Conservation (phyloP, 1,284 basidiomycete species). For the Malassezia brasiliensis region DNA sequence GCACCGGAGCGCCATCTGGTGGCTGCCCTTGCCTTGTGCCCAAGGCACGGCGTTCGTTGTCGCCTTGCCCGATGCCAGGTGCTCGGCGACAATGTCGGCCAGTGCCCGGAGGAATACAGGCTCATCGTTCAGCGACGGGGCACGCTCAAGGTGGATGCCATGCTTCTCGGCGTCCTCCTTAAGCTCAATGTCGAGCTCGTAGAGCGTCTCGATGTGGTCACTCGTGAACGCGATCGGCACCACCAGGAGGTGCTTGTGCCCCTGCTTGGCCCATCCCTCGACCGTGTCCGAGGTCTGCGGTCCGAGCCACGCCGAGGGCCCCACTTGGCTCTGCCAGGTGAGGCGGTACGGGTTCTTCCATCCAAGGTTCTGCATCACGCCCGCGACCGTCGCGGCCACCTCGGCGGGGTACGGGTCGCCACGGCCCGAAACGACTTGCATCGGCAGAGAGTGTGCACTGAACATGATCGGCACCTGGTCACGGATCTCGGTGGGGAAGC, state of each 20-base stretch:
- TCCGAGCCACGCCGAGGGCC: slow-evolving; percentile 95
- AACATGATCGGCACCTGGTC: slow-evolving; percentile 76
- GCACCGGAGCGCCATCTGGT: slow-evolving; percentile 78
- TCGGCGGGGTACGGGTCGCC: slow-evolving; percentile 95
- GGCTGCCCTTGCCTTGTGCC: slow-evolving; percentile 54
- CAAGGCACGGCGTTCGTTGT: slow-evolving; percentile 23
- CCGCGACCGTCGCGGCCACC: slow-evolving; percentile 70
- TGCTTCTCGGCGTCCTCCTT: slow-evolving; percentile 78
- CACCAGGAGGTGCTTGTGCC: slow-evolving; percentile 74
- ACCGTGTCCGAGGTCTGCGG: slow-evolving; percentile 87
- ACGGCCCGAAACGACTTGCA: slow-evolving; percentile 56
- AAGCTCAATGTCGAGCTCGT: slow-evolving; percentile 91
- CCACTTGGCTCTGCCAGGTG: slow-evolving; percentile 97
- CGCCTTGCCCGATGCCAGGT: slow-evolving; percentile 53
- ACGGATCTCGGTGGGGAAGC: slow-evolving; percentile 62
- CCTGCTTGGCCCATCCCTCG: slow-evolving; percentile 80
- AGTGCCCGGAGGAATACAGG: slow-evolving; percentile 93
- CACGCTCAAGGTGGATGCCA: slow-evolving; percentile 81
- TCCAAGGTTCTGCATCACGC: slow-evolving; percentile 41
- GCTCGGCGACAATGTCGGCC: slow-evolving; percentile 78
- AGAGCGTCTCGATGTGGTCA: slow-evolving; percentile 98
- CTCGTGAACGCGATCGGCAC: slow-evolving; percentile 97
- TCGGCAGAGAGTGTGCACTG: slow-evolving; percentile 93
- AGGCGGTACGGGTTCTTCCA: slow-evolving; percentile 60
- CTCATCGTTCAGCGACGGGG: slow-evolving; percentile 92